Evolutionary conservation across 345 rosid species (phyloP).

Genomic region (Citrus glauca): DNA sequence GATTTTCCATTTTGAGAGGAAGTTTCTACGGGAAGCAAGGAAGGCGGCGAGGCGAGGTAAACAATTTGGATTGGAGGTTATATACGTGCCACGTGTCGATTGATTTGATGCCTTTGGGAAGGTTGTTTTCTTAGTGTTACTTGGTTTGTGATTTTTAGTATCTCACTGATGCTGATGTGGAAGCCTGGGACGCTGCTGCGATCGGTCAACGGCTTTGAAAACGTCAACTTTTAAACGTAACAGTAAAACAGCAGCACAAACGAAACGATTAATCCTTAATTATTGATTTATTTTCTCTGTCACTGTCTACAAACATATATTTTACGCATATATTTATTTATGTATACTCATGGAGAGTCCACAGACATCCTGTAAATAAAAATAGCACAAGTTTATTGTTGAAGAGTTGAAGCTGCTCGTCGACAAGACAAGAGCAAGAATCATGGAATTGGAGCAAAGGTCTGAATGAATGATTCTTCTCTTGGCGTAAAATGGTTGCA

Average conservation of each 20-base stretch:
- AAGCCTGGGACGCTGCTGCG: not conserved
- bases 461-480: constrained; percentile 18
- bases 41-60: constrained; percentile 31
- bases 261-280: no score
- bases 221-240: not conserved
- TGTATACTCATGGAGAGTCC: no score
- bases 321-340: no score
- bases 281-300: not conserved
- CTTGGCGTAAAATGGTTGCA: no score
- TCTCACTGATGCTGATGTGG: constrained; percentile 9
- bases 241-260: no score
- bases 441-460: constrained; percentile 21
- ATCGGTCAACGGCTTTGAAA: not conserved
- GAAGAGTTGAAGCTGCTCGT: constrained; percentile 35
- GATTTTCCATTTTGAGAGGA: not conserved
- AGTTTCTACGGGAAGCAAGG: not conserved
- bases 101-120: not conserved
- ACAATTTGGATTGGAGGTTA: constrained; percentile 14
- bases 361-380: no score
- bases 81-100: constrained; percentile 30
- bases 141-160: not conserved
- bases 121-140: not conserved
- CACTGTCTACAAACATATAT: no score
- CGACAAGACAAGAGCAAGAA: constrained; percentile 35
- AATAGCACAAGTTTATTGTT: not conserved